Conservation (phyloP, 768 basidiomycete species). For the Paxillus rubicundulus region DNA sequence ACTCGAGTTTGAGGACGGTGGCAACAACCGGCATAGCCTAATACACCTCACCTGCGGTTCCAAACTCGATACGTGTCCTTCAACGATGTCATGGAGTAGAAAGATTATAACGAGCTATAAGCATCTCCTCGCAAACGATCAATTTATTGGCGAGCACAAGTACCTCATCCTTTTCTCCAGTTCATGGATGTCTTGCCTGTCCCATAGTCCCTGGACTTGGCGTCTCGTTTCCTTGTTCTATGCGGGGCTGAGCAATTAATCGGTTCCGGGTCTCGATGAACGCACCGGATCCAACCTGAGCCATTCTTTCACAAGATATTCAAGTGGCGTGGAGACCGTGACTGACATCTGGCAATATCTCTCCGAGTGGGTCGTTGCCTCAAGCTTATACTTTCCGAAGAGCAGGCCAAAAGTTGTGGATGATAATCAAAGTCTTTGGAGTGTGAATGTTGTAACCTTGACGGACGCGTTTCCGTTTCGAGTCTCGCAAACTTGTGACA, state of each 20-base stretch:
- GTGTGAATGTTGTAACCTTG: too few relatives aligned
- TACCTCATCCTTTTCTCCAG: constrained; percentile 45
- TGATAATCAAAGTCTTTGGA: not conserved
- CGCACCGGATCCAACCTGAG: constrained; percentile 47
- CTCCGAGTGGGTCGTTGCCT: not conserved
- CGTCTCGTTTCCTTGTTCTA: constrained; percentile 40
- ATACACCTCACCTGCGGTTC: constrained; percentile 66
- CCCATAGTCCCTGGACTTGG: constrained; percentile 36
- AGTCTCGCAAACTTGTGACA: too few relatives aligned
- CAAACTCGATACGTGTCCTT: constrained; percentile 78
- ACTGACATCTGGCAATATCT: not conserved
- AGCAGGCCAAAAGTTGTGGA: not conserved
- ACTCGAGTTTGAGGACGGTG: not conserved
- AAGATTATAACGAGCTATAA: not conserved
- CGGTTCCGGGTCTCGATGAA: not conserved
- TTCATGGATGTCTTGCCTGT: constrained; percentile 29
- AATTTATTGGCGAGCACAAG: constrained; percentile 21
- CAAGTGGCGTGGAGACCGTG: constrained; percentile 23
- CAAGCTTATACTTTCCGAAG: not conserved
- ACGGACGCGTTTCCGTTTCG: too few relatives aligned
- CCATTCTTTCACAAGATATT: constrained; percentile 50
- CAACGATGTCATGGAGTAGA: not conserved
- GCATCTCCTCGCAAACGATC: not conserved
- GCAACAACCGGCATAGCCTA: not conserved
- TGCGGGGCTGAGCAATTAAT: not conserved